Evolutionary conservation across 2,329 filamentous ascomycete genomes (phyloP).

Genomic region (Emericellopsis atlantica): DNA sequence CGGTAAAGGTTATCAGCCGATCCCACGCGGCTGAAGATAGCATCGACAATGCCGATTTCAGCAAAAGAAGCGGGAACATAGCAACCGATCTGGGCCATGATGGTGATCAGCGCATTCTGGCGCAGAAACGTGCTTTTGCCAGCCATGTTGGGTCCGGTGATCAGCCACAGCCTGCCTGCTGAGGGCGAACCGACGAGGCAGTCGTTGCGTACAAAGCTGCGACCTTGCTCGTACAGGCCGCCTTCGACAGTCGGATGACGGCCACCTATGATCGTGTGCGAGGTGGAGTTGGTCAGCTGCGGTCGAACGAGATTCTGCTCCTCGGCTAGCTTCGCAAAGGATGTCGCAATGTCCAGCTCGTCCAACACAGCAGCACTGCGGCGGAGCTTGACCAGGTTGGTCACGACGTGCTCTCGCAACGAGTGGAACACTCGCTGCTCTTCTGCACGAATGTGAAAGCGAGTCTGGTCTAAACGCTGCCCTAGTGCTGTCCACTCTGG

Average conservation of each 20-base stretch:
- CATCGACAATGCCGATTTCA: slow-evolving; percentile 83
- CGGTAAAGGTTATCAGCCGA: slow-evolving; percentile 91
- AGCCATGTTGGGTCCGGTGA: slow-evolving; percentile 93
- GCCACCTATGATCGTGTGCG: slow-evolving; percentile 71
- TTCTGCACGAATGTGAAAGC: slow-evolving; percentile 67
- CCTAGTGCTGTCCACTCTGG: slow-evolving; percentile 78
- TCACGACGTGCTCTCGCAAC: slow-evolving; percentile 64
- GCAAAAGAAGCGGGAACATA: slow-evolving; percentile 86
- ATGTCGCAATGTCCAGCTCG: slow-evolving; percentile 81
- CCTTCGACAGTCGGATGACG: slow-evolving; percentile 87
- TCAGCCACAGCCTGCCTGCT: slow-evolving; percentile 51
- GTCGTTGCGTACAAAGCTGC: slow-evolving; percentile 75
- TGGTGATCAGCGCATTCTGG: slow-evolving; percentile 88
- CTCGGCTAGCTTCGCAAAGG: slow-evolving; percentile 66
- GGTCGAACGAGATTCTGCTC: slow-evolving; percentile 68
- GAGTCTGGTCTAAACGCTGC: slow-evolving; percentile 63
- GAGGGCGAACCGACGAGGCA: slow-evolving; percentile 61
- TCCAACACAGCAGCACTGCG: slow-evolving; percentile 87
- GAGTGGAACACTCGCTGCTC: slow-evolving; percentile 69
- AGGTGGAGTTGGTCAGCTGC: slow-evolving; percentile 48
- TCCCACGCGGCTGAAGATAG: slow-evolving; percentile 85
- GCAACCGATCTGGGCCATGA: slow-evolving; percentile 83
- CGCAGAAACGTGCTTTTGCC: slow-evolving; percentile 94
- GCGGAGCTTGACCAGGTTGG: slow-evolving; percentile 73
- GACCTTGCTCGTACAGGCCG: slow-evolving; percentile 66